A percentile compares a stretch with the other conserved stretches of the same genome.
Conservation (phyloP, 1,284 basidiomycete species). For the Moesziomyces aphidis region DNA sequence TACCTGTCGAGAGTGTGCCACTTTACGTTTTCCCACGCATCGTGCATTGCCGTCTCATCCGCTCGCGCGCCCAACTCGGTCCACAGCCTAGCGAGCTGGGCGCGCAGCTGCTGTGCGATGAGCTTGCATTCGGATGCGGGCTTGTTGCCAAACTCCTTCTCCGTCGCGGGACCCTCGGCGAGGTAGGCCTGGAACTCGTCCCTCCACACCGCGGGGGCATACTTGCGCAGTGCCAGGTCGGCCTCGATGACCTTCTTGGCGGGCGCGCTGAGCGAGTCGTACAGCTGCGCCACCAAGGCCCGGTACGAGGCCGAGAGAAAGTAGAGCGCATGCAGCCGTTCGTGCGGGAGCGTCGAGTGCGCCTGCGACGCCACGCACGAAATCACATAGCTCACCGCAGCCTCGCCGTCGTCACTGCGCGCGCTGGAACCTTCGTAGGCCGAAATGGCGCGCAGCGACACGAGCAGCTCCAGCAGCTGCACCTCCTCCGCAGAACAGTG, state of each 20-base stretch:
- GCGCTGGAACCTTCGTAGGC: constrained; percentile 22
- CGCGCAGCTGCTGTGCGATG: constrained; percentile 27
- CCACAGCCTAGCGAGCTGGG: constrained; percentile 34
- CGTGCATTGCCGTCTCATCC: constrained; percentile 25
- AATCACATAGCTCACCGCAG: constrained; percentile 52
- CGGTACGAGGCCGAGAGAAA: constrained; percentile 56
- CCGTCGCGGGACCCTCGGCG: constrained; percentile 46
- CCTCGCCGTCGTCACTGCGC: constrained; percentile 7
- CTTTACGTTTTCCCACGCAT: constrained; percentile 41
- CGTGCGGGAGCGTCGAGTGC: constrained; percentile 56
- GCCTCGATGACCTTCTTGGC: constrained; percentile 51
- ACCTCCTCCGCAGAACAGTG: constrained; percentile 54
- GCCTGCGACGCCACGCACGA: constrained; percentile 49
- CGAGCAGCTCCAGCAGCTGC: constrained; percentile 44
- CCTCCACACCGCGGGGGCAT: constrained; percentile 49
- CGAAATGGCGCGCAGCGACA: constrained; percentile 22
- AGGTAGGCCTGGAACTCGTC: constrained; percentile 66
- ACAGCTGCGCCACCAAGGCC: constrained; percentile 30
- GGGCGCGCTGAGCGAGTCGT: constrained; percentile 32
- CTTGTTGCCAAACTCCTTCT: constrained; percentile 57
- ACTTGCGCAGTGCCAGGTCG: constrained; percentile 59
- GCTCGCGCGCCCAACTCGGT: constrained; percentile 19
- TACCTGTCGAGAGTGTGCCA: constrained; percentile 44
- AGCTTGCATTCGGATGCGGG: constrained; percentile 44
- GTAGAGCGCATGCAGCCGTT: constrained; percentile 62